Percentiles rank a stretch among this genome's conserved stretches.
Conservation (phyloP, 2,329 filamentous ascomycete species). For the Colletotrichum camelliae region DNA sequence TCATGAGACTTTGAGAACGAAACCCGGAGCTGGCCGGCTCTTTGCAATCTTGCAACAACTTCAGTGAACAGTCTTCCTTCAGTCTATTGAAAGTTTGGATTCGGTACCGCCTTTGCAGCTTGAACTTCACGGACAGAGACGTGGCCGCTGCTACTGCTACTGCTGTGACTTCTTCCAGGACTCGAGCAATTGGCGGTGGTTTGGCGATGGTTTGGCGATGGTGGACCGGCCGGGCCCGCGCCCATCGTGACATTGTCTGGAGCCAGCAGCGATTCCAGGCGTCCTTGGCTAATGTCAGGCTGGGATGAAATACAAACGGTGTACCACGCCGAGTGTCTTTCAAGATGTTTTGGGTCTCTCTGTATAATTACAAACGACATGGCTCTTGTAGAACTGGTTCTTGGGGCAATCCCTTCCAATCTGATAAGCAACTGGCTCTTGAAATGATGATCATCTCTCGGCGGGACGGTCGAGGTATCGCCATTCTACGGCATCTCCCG, state of each 20-base stretch:
- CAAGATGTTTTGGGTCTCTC: neutral
- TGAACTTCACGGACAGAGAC: neutral
- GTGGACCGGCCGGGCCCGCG: neutral
- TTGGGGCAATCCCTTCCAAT: neutral
- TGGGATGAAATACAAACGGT: neutral
- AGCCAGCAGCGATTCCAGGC: neutral
- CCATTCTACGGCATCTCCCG: too few species aligned
- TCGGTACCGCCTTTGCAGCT: neutral
- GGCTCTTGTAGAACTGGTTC: neutral
- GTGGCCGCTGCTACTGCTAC: neutral
- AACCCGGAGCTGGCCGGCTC: neutral
- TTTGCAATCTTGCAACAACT: neutral
- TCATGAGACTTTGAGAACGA: neutral
- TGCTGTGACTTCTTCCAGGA: neutral
- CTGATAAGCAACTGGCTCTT: neutral
- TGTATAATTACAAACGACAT: neutral
- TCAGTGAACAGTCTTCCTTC: neutral
- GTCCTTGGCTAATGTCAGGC: neutral
- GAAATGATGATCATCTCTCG: neutral
- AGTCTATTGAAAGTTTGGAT: neutral
- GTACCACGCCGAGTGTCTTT: neutral
- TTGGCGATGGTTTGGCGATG: too few species aligned
- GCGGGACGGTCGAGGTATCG: too few species aligned
- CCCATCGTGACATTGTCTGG: neutral
- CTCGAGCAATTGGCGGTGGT: too few species aligned